Conservation (phyloP, 148 eudicot species). For the Spergularia marina region DNA sequence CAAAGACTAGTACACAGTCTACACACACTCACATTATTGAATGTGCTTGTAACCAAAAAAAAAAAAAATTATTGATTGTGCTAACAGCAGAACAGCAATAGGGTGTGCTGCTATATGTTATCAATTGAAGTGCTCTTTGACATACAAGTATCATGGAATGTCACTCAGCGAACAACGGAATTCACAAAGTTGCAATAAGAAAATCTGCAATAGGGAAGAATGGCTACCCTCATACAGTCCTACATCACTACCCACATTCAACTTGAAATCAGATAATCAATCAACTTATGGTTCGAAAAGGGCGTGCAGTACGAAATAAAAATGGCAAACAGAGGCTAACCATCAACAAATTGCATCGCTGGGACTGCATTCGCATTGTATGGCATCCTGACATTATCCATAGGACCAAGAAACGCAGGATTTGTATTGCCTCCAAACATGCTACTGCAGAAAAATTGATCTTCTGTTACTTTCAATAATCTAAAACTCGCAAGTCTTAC, state of each 20-base stretch:
- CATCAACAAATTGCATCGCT: conserved; percentile 52
- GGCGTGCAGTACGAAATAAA: neutral
- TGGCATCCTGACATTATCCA: conserved; percentile 36
- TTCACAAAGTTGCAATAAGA: neutral
- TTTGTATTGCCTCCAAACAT: conserved; percentile 52
- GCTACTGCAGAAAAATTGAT: conserved; percentile 34
- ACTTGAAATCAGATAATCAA: neutral
- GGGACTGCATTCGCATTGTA: conserved; percentile 35
- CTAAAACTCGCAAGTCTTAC: neutral
- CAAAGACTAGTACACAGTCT: neutral
- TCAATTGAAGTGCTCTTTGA: neutral
- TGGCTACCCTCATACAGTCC: neutral
- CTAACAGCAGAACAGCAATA: no score
- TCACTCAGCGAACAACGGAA: neutral
- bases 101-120: neutral
- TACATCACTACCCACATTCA: neutral
- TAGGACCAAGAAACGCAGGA: conserved; percentile 34
- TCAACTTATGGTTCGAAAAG: neutral
- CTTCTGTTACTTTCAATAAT: neutral
- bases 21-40: no score
- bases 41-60: no score
- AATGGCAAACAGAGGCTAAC: conserved; percentile 20
- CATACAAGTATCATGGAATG: neutral
- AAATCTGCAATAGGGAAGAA: neutral
- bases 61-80: no score